Base-by-base conservation (phyloP, 805 yeast genomes). In the Candida ficus region DNA sequence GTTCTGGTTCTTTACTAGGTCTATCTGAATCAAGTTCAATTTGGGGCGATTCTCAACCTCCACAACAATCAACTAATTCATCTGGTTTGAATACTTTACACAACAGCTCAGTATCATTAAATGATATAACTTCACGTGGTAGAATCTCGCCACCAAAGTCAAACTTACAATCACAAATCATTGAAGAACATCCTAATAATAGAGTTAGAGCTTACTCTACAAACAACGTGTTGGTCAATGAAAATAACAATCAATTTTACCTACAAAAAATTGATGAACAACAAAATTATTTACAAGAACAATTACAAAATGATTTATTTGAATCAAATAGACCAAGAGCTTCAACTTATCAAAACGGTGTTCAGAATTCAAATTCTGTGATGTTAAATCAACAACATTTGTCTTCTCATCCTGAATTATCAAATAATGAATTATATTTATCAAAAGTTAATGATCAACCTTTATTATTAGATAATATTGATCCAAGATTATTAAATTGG, bases 401-500 rank as follows among this genome's bases (percentile, higher is more conserved):
- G 4, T 19, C 35, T 17, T 17, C 37, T 11, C 32, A 38, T 26
- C 8, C 20, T 7, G 41, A 38, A 12, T 14, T 31, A 14, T 3
- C 25, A 19, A 26, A 17, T 4, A 39, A 39, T 18, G 35, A 33
- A 9, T 26, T 47, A 21, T 32, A 41, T n/a, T 27, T 35, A 14
- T 45, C 37, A 20, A 35, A 39, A 17, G 39, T 39, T 23, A 51
- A 38, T 35, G 53, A 49, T 20, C 59, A 54, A 29, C 62, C 59
- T 28, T 51, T 64, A 41, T 59, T 57, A 60, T 70, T 34, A 42
- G 90, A 84, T 54, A 79, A 80, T 44, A 63, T 78, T 31, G 82
- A 82, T 47, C 78, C 82, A 42, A 62, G 73, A 22, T 66, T 72
- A 28, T 64, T 82, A 30, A 70, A 75, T 31, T 70, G 83, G 64